phyloP scores from a whole-genome alignment of 805 yeast genomes.

The Kregervanrija fluxuum region DNA sequence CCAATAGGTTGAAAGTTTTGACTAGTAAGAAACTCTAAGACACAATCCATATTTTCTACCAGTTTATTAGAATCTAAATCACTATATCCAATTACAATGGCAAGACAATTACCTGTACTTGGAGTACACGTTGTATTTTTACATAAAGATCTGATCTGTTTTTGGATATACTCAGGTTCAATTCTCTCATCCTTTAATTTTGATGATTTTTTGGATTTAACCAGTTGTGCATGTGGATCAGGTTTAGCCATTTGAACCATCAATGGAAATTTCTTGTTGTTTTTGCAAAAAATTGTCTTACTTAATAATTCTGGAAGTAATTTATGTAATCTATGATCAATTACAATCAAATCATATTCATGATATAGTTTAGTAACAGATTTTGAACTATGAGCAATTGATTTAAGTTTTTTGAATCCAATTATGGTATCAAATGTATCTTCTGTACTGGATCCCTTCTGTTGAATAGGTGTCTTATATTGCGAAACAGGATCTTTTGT shows the following conservation, averaged over 20 bases:
- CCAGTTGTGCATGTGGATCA: slow-evolving; percentile 25
- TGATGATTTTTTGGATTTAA: slow-evolving; percentile 27
- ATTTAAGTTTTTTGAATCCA: slow-evolving; percentile 49
- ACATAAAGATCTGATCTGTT: slow-evolving; percentile 58
- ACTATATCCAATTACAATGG: slow-evolving; percentile 53
- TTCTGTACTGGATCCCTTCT: slow-evolving; percentile 47
- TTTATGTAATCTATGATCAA: slow-evolving; percentile 62
- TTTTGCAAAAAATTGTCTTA: slow-evolving; percentile 47
- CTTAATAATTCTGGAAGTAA: slow-evolving; percentile 54
- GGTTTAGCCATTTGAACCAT: slow-evolving; percentile 55
- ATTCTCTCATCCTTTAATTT: slow-evolving; percentile 51
- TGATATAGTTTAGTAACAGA: slow-evolving; percentile 42
- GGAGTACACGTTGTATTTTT: slow-evolving; percentile 59
- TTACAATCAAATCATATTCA: slow-evolving; percentile 60
- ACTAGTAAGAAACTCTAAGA: slow-evolving; percentile 40
- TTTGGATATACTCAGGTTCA: slow-evolving; percentile 56
- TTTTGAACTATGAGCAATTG: slow-evolving; percentile 36
- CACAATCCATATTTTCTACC: slow-evolving; percentile 45
- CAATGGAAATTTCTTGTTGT: slow-evolving; percentile 60
- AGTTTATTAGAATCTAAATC: slow-evolving; percentile 37
- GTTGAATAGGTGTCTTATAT: slow-evolving; percentile 42
- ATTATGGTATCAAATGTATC: slow-evolving; percentile 56
- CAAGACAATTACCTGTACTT: slow-evolving; percentile 49
- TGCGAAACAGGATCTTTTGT: slow-evolving; percentile 67
- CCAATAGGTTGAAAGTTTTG: slow-evolving; percentile 47